Percentiles rank a stretch among this genome's conserved stretches.
phyloP scores from a whole-genome alignment of 805 yeast genomes.

The Cyberlindnera amylophila region DNA sequence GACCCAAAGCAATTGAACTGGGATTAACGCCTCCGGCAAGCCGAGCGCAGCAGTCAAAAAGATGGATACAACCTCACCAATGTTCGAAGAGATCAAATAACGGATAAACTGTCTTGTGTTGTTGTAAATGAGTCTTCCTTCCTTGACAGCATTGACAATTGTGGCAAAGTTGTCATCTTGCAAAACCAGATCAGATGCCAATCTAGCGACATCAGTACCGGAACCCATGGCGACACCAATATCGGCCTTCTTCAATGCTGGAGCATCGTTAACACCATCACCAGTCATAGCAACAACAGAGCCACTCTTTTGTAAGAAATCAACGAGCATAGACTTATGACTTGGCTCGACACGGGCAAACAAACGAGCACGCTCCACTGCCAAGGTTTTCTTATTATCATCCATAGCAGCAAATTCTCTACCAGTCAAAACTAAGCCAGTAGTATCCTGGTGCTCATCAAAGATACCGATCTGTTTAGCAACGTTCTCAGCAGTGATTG shows the following conservation, averaged over 20 bases:
- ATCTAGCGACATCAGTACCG: constrained; percentile 59
- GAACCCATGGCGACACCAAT: constrained; percentile 64
- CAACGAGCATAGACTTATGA: constrained; percentile 50
- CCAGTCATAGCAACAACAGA: constrained; percentile 84
- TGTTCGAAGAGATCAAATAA: constrained; percentile 47
- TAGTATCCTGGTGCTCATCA: constrained; percentile 25
- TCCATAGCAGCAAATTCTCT: constrained; percentile 33
- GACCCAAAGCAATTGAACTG: constrained; percentile 56
- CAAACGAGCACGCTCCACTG: constrained; percentile 41
- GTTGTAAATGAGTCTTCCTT: constrained; percentile 46
- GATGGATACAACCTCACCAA: constrained; percentile 55
- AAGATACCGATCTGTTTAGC: constrained; percentile 42
- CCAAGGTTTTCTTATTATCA: constrained; percentile 36
- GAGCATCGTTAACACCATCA: constrained; percentile 88
- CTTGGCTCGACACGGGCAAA: constrained; percentile 57
- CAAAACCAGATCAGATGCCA: constrained; percentile 54
- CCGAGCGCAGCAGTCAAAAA: constrained; percentile 52
- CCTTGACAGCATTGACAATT: constrained; percentile 52
- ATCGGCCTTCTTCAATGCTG: constrained; percentile 72
- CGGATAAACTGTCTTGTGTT: constrained; percentile 40
- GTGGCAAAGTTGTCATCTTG: constrained; percentile 56
- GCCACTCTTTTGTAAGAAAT: constrained; percentile 40
- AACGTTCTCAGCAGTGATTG: constrained; percentile 48
- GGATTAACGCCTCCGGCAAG: constrained; percentile 49
- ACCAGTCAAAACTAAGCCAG: constrained; percentile 35